These are phyloP conservation scores for Linnemannia exigua DNA, from an alignment of 192 early-diverging fungal species.

Conservation along the genomic window DNA sequence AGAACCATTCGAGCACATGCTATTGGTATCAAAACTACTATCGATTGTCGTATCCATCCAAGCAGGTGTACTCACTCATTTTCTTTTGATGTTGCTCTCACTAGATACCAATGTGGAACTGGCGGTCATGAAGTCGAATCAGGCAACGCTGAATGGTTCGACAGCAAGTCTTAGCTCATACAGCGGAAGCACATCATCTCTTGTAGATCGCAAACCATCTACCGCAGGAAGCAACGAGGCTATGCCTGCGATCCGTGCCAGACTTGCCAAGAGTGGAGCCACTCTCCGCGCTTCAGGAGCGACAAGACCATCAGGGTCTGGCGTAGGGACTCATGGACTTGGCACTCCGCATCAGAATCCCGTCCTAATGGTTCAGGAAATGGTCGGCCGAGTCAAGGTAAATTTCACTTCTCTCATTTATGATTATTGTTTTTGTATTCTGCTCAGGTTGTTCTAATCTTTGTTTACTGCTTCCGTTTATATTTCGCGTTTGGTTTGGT, in stretches of 20 bases:
- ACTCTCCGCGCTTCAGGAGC: background rate
- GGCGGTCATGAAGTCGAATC: conserved; percentile 64
- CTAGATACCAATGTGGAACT: conserved; percentile 69
- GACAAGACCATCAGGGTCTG: conserved; percentile 4
- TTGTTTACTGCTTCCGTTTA: background rate
- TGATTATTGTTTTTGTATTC: background rate
- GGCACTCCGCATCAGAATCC: conserved; percentile 65
- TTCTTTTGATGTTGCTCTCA: background rate
- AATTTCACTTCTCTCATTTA: background rate
- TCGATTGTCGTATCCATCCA: background rate
- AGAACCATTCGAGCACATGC: background rate
- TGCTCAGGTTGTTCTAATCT: background rate
- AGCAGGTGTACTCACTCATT: background rate
- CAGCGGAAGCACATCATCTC: conserved; percentile 32
- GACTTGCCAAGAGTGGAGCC: conserved; percentile 37
- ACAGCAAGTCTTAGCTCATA: conserved; percentile 38
- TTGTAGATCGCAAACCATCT: conserved; percentile 33
- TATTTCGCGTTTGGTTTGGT: background rate
- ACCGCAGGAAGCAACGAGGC: conserved; percentile 42
- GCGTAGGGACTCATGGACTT: background rate
- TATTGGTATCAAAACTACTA: background rate
- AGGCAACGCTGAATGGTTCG: conserved; percentile 35
- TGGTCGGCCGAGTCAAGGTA: conserved; percentile 84
- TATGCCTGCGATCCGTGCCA: conserved; percentile 53
- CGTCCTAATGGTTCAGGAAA: conserved; percentile 80